Evolutionary conservation across 352 stramenopile genomes (phyloP).

Genomic region (Phytophthora brassicae): DNA sequence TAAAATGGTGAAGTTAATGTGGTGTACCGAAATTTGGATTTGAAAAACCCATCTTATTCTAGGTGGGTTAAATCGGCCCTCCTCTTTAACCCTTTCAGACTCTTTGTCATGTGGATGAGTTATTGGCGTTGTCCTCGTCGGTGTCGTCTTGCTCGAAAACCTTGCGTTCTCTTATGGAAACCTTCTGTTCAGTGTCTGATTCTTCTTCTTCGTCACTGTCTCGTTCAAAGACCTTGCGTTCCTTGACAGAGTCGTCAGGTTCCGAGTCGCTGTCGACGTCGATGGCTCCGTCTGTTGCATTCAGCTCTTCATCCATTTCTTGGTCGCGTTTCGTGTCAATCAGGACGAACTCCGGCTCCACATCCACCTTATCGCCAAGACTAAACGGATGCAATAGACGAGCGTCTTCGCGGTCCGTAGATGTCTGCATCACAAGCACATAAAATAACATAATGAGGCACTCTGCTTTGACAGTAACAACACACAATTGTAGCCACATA

Average conservation of each 20-base stretch:
- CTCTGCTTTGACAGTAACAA: too few relatives aligned
- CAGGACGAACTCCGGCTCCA: conserved; percentile 33
- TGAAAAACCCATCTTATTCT: too few relatives aligned
- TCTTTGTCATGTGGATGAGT: neutral
- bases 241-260: neutral
- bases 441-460: too few relatives aligned
- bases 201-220: conserved; percentile 1
- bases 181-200: neutral
- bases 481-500: too few relatives aligned
- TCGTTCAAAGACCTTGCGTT: conserved; percentile 6
- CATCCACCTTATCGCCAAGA: conserved; percentile 23
- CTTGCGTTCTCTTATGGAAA: neutral
- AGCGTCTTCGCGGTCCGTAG: conserved; percentile 39
- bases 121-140: conserved; percentile 2
- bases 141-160: conserved; percentile 2
- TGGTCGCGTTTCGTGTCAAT: conserved; percentile 32
- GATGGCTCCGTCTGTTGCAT: conserved; percentile 1
- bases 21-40: neutral
- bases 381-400: conserved; percentile 35
- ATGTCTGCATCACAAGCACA: conserved; percentile 34
- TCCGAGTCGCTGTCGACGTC: neutral
- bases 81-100: neutral
- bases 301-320: conserved; percentile 19
- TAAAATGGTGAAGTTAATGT: conserved; percentile 6
- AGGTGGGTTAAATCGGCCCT: conserved; percentile 32